Evolutionary conservation across 2,329 filamentous ascomycete genomes (phyloP), one percentile per base, ranked within the genome.

Genomic region (Fusarium armeniacum): DNA sequence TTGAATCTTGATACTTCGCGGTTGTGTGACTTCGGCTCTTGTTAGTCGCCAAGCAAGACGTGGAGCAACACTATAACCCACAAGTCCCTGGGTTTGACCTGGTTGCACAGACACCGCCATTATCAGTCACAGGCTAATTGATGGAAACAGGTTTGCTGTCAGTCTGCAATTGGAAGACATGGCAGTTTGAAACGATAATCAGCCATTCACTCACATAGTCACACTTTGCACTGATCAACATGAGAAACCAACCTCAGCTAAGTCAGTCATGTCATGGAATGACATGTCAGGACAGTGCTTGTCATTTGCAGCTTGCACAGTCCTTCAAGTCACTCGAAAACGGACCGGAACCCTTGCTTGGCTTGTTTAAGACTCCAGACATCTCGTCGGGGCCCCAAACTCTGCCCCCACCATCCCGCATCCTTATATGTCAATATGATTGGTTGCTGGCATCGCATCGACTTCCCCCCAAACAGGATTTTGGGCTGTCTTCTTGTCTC

Each of bases 241-340:
- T 58, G 45, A 57, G 35, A 62, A 26, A 26, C 33, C 58, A 40
- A 51, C 26, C 30, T 24, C 20, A 58, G 44, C 32, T 20, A 18
- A 58, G 44, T 24, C 18, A 51, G 30, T 36, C 49, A 52, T 52
- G 24, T 52, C 33, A 52, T 52, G 33, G 13, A 38, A 49, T 44
- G 46, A 16, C 50, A 60, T 44, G 18, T 46, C 51, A 45, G 63
- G 56, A 59, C 73, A 70, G 72, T 75, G 46, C 55, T 53, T 38
- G n/a, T 28, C 45, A 33, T 30, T 11, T 49, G 16, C 22, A 59
- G 50, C 46, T 76, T 73, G 67, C 76, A 78, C 75, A 75, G 77
- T 78, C 44, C 47, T 32, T 33, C 58, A 74, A 62, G 74, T 77
- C 70, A 71, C 71, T 77, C 77, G 76, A 77, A 76, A 76, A 78